These are phyloP conservation scores for Amphirosellinia nigrospora DNA, from an alignment of 495 filamentous ascomycete genomes.

Conservation along the genomic window DNA sequence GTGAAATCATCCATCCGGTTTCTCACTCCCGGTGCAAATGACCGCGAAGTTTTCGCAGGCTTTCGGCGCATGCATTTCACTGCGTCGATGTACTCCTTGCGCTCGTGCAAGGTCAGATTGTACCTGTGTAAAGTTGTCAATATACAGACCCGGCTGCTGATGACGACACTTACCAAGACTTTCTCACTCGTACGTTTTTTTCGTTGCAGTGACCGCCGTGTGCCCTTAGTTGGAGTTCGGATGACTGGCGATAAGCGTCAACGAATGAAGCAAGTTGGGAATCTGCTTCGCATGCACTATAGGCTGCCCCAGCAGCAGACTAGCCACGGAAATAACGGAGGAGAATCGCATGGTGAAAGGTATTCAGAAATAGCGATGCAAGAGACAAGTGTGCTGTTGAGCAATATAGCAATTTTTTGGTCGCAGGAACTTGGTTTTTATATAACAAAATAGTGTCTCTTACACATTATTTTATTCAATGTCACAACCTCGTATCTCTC, in stretches of 20 bases:
- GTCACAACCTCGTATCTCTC: neutral
- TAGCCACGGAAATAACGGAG: neutral
- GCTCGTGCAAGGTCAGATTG: neutral
- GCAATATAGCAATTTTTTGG: neutral
- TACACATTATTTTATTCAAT: neutral
- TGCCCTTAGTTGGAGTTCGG: neutral
- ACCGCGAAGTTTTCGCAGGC: neutral
- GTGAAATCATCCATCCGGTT: neutral
- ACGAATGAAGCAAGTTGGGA: neutral
- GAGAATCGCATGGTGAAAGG: neutral
- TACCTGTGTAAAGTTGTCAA: neutral
- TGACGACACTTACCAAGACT: neutral
- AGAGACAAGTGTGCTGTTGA: neutral
- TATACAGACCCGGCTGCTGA: neutral
- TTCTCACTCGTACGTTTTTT: neutral
- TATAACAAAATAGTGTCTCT: neutral
- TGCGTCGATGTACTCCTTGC: neutral
- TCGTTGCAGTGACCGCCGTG: neutral
- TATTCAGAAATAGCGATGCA: neutral
- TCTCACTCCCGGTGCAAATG: neutral
- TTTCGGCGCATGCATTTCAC: neutral
- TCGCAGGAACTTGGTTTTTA: neutral
- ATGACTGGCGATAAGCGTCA: neutral
- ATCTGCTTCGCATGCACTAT: neutral
- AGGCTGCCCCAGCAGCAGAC: neutral